A percentile compares a stretch with the other conserved stretches of the same genome.
Conservation (phyloP, 495 filamentous ascomycete genomes). For the Penicillium taxi region DNA sequence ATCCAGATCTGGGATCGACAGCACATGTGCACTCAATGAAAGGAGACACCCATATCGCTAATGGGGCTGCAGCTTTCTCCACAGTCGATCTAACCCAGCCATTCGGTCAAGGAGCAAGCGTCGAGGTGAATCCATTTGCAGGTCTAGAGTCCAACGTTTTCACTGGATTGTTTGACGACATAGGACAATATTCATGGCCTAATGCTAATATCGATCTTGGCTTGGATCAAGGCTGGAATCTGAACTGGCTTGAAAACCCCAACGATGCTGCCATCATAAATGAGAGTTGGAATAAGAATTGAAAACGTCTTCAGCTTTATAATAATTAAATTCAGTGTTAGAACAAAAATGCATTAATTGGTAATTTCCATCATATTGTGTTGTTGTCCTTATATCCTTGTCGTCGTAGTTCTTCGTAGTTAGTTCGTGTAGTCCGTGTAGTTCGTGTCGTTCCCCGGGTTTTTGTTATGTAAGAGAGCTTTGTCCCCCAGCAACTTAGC, state of each 20-base stretch:
- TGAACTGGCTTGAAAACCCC: constrained; percentile 25
- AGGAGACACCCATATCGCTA: neutral
- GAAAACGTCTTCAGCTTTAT: no score
- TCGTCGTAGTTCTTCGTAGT: no score
- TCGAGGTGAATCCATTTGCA: neutral
- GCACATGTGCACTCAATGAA: neutral
- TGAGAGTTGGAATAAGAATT: no score
- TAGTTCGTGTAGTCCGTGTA: no score
- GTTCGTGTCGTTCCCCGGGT: no score
- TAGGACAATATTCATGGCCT: constrained; percentile 20
- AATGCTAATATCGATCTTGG: constrained; percentile 26
- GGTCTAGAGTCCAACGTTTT: constrained; percentile 18
- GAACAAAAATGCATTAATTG: no score
- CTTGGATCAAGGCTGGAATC: constrained; percentile 34
- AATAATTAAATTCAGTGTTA: no score
- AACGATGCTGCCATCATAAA: neutral
- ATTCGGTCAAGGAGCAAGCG: neutral
- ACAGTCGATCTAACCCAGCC: constrained; percentile 2
- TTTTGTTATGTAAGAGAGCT: no score
- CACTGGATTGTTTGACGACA: constrained; percentile 16
- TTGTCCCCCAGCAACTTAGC: no score
- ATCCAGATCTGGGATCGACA: constrained; percentile 5
- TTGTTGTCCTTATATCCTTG: no score
- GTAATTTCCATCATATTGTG: no score
- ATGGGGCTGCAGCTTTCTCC: constrained; percentile 2